Evolutionary conservation across 2,329 filamentous ascomycete species (phyloP).

Genomic region (Myriosclerotinia scirpicola): DNA sequence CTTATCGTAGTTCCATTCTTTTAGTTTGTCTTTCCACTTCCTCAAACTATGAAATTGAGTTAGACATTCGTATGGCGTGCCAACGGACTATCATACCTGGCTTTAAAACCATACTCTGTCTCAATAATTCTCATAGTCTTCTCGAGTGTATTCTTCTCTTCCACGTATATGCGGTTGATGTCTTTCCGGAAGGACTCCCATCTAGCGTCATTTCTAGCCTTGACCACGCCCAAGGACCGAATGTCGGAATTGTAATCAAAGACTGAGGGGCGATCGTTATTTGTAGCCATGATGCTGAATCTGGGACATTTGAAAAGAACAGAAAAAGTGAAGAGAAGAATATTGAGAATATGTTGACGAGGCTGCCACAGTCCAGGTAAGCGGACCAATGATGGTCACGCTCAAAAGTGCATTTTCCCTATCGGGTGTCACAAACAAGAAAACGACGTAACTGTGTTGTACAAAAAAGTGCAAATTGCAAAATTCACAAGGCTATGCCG

Average conservation of each 20-base stretch:
- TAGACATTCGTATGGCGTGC: not conserved
- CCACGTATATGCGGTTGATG: constrained; percentile 8
- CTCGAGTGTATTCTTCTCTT: not conserved
- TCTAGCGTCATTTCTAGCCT: constrained; percentile 1
- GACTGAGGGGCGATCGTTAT: not conserved
- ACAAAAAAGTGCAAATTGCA: constrained; percentile 1
- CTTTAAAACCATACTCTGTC: constrained; percentile 43
- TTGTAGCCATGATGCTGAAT: not conserved
- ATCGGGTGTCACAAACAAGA: not conserved
- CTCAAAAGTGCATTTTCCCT: not conserved
- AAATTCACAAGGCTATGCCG: not conserved
- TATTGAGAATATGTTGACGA: no score
- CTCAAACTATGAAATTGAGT: not conserved
- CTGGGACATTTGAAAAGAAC: not conserved
- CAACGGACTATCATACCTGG: not conserved
- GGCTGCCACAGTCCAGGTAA: not conserved
- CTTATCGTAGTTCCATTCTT: constrained; percentile 23
- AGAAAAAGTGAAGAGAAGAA: not conserved
- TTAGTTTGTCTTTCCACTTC: constrained; percentile 23
- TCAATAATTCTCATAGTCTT: constrained; percentile 36
- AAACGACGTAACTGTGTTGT: no score
- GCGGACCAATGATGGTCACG: not conserved
- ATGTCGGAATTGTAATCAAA: not conserved
- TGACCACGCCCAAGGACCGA: not conserved
- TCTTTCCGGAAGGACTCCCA: not conserved